A percentile compares a stretch with the other conserved stretches of the same genome.
These are phyloP conservation scores for Aspergillus sp. DNA, from an alignment of 2,329 filamentous ascomycete species.

Conservation along the genomic window DNA sequence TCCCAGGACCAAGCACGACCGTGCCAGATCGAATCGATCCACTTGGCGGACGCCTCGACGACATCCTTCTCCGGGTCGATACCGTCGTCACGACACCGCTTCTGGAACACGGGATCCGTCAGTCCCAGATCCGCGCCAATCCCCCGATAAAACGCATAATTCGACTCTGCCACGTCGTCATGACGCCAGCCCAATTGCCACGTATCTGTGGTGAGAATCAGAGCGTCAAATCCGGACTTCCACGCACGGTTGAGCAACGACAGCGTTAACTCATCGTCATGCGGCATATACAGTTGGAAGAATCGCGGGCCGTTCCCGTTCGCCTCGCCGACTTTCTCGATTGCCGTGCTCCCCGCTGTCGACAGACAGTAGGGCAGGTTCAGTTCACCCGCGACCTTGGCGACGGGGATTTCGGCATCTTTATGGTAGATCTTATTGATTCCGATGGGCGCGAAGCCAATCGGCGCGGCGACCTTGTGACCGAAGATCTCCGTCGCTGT, in stretches of 20 bases:
- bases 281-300: conserved; percentile 58
- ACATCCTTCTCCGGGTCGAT: conserved; percentile 48
- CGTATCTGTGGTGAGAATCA: conserved; percentile 55
- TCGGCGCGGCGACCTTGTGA: conserved; percentile 50
- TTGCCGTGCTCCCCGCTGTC: conserved; percentile 48
- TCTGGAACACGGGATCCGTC: conserved; percentile 52
- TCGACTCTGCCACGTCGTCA: conserved; percentile 48
- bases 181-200: conserved; percentile 58
- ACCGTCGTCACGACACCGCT: conserved; percentile 41
- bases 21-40: conserved; percentile 61
- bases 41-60: conserved; percentile 50
- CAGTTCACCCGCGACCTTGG: conserved; percentile 52
- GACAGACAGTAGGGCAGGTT: conserved; percentile 53
- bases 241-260: conserved; percentile 50
- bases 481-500: conserved; percentile 53
- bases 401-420: conserved; percentile 51
- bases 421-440: conserved; percentile 60
- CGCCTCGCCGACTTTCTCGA: conserved; percentile 51
- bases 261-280: conserved; percentile 52
- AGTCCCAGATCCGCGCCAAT: conserved; percentile 51
- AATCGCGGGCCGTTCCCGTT: conserved; percentile 49
- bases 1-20: conserved; percentile 57
- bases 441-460: conserved; percentile 58
- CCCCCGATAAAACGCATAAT: conserved; percentile 57
- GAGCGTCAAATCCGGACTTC: conserved; percentile 48